A percentile compares a stretch with the other conserved stretches of the same genome.
Conservation (phyloP, 1,139 yeast species). For the Taphrina betulina region DNA sequence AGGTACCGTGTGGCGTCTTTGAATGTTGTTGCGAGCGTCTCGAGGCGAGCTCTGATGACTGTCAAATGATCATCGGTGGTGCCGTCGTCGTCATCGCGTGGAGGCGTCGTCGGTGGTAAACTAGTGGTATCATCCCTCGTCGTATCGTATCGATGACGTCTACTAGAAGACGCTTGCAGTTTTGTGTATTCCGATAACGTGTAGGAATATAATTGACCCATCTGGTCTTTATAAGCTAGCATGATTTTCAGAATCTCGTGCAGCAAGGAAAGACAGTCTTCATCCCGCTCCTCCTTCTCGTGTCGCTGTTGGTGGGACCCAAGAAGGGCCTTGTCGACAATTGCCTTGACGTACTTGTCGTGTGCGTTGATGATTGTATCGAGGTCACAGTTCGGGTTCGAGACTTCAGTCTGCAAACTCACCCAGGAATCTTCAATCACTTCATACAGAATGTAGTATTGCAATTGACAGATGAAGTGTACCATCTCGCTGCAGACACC, state of each 20-base stretch:
- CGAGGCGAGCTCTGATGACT: slow-evolving; percentile 33
- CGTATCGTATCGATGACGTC: slow-evolving; percentile 22
- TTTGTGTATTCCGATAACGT: slow-evolving; percentile 37
- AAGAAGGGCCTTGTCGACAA: slow-evolving; percentile 45
- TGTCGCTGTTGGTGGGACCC: slow-evolving; percentile 42
- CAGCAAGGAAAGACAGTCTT: slow-evolving; percentile 42
- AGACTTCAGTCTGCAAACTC: slow-evolving; percentile 42
- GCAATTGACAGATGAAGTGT: slow-evolving; percentile 47
- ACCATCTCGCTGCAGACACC: slow-evolving; percentile 44
- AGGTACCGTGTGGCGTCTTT: slow-evolving; percentile 30
- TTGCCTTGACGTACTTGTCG: slow-evolving; percentile 43
- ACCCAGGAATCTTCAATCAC: slow-evolving; percentile 48
- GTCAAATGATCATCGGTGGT: slow-evolving; percentile 24
- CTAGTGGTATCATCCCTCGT: slow-evolving; percentile 24
- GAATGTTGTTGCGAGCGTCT: slow-evolving; percentile 29
- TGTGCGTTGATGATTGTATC: slow-evolving; percentile 47
- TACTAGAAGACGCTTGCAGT: slow-evolving; percentile 20
- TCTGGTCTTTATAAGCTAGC: slow-evolving; percentile 40
- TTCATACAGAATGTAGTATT: slow-evolving; percentile 47
- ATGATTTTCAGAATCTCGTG: slow-evolving; percentile 45
- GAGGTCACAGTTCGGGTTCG: slow-evolving; percentile 42
- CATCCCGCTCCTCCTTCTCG: slow-evolving; percentile 36
- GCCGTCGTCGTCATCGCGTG: background rate
- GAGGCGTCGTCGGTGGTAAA: slow-evolving; percentile 1
- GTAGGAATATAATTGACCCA: slow-evolving; percentile 37